Evolutionary conservation across 768 basidiomycete genomes (phyloP).

Genomic region (Tremella fuciformis): DNA sequence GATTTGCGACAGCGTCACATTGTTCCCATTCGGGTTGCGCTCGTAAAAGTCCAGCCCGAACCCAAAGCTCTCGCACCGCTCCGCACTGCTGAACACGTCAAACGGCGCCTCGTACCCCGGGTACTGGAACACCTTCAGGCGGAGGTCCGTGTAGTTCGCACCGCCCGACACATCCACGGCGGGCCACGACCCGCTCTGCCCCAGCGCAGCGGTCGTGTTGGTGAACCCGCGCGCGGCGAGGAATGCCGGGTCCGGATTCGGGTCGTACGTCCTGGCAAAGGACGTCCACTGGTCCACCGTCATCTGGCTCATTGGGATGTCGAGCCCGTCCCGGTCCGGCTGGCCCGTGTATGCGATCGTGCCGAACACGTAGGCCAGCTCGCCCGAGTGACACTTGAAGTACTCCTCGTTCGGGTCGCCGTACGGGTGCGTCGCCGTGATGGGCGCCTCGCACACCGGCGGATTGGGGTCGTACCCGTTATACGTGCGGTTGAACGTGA

Average conservation of each 20-base stretch:
- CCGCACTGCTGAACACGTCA: conserved; percentile 3
- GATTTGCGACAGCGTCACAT: no score
- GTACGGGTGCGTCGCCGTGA: conserved; percentile 54
- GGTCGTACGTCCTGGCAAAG: conserved; percentile 58
- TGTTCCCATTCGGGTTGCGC: neutral
- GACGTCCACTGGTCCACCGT: conserved; percentile 57
- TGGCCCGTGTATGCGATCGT: conserved; percentile 52
- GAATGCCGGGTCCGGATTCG: conserved; percentile 56
- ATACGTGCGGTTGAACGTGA: conserved; percentile 56
- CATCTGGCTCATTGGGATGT: conserved; percentile 57
- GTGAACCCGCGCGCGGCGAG: conserved; percentile 56
- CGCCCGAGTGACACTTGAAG: conserved; percentile 51
- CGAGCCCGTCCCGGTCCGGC: conserved; percentile 57
- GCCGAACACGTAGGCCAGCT: conserved; percentile 51
- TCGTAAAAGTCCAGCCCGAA: conserved; percentile 13
- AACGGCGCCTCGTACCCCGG: conserved; percentile 16
- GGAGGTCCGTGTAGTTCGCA: conserved; percentile 20
- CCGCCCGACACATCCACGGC: conserved; percentile 41
- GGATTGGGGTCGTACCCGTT: conserved; percentile 57
- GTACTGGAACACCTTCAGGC: conserved; percentile 13
- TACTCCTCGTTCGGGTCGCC: conserved; percentile 54
- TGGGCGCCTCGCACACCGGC: conserved; percentile 56
- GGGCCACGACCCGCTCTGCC: conserved; percentile 51
- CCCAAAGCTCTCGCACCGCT: conserved; percentile 8
- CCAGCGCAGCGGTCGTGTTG: conserved; percentile 49